Base-by-base conservation (phyloP, 1,284 basidiomycete genomes). In the Cystobasidium slooffiae region DNA sequence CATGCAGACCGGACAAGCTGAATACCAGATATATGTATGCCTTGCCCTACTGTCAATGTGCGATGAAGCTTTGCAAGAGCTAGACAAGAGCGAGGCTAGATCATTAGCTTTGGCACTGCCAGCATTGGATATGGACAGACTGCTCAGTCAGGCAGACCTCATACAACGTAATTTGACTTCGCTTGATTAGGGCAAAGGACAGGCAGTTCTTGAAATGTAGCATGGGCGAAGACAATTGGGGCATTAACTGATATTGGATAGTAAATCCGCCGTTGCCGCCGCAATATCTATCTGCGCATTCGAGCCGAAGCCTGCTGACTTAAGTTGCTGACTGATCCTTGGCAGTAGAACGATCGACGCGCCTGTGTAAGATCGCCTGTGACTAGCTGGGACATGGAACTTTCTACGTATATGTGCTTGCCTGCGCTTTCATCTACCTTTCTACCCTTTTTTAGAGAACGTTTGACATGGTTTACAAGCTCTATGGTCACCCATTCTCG, bases 401-500 rank as follows among this genome's bases (percentile, higher is more conserved):
- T 31, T 31, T 5, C 31, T 31, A 31, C 31, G 31, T 31, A 31
- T 31, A 31, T 31, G 31, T 31, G 31, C 31, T 31, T 31, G 31
- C 31, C 31, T 31, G 2, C 31, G 31, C 31, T 31, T 31, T 31
- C 31, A 31, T 31, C 31, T 31, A 31, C 31, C 31, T 31, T 31
- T 31, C 31, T 31, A 31, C 31, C 31, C 31, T 31, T 31, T 31
- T 5, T 31, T 31, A 31, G 31, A 5, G 5, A 5, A 31, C 31
- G 31, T 31, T 5, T 31, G 31, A 51, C 55, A 58, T 58, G 55
- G 20, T 39, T 18, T 16, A 18, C 16, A 18, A 31, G 55, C 55
- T 58, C 24, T 44, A 63, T 22, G 61, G 55, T 75, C 78, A 22
- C 52, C 58, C 53, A 49, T 75, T 47, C 44, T 86, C 86, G 5